Evolutionary conservation across 2,329 filamentous ascomycete genomes (phyloP).

Genomic region (Colletotrichum agaves): DNA sequence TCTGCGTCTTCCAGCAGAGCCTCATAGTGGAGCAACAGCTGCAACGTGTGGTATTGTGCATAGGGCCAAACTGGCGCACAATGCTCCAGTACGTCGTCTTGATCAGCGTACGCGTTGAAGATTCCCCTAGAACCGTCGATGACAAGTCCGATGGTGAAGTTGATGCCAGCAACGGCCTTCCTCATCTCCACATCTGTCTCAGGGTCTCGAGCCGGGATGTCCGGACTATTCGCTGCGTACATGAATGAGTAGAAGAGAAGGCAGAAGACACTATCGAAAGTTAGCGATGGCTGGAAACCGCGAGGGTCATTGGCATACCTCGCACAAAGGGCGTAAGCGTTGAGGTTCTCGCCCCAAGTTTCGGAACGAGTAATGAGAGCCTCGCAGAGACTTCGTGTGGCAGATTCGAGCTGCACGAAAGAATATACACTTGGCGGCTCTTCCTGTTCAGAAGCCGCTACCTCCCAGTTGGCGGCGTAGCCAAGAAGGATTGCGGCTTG

Average conservation of each 20-base stretch:
- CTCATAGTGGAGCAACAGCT: slow-evolving; percentile 47
- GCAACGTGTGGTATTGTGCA: slow-evolving; percentile 48
- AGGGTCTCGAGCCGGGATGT: slow-evolving; percentile 34
- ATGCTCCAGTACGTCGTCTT: slow-evolving; percentile 46
- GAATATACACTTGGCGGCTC: slow-evolving; percentile 41
- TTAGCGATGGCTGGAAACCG: not conserved
- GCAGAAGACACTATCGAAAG: slow-evolving; percentile 44
- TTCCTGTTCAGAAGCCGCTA: slow-evolving; percentile 35
- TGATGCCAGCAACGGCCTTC: slow-evolving; percentile 50
- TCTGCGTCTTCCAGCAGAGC: slow-evolving; percentile 47
- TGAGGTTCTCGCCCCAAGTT: slow-evolving; percentile 49
- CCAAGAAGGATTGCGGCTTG: slow-evolving; percentile 50
- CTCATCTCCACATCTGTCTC: slow-evolving; percentile 44
- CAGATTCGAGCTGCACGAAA: slow-evolving; percentile 48
- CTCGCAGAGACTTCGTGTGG: slow-evolving; percentile 46
- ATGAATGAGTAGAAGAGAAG: slow-evolving; percentile 49
- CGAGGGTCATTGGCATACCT: slow-evolving; percentile 40
- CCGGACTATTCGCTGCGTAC: slow-evolving; percentile 40
- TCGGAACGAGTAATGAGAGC: slow-evolving; percentile 48
- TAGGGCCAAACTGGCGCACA: slow-evolving; percentile 49
- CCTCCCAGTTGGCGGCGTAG: slow-evolving; percentile 44
- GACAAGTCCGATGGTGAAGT: slow-evolving; percentile 50
- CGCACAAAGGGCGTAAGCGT: slow-evolving; percentile 49
- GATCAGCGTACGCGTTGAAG: slow-evolving; percentile 46
- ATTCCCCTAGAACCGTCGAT: slow-evolving; percentile 49